Base-by-base conservation (phyloP, 306 rosid species). In the Prunus mira region DNA sequence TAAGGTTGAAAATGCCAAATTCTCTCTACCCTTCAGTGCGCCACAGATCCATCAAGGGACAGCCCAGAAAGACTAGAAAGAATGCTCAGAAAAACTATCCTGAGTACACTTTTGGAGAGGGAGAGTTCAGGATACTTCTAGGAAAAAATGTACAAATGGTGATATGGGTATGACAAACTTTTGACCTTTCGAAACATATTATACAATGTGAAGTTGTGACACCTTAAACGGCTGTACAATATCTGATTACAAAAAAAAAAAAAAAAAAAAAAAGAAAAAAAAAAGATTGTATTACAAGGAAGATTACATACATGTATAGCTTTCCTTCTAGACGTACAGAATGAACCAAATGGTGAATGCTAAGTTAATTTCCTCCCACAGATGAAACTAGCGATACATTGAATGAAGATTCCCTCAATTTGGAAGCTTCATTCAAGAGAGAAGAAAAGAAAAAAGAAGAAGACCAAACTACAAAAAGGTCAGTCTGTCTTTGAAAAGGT, bases 401-500 rank as follows among this genome's bases (percentile, higher is more conserved):
- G 77, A 70, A 50, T 30, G 24, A 41, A 52, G 75, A 61, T 76
- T 80, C 61, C 72, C 60, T 12, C 64, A 41, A 75, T 71, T 65
- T 67, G 85, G 64, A 67, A 75, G 62, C 65, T 82, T 79, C 81
- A 13, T 66, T 69, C 65, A 73, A 82, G 70, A 72, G 58, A 73
- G n/a, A 55, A 43, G 69, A 9, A 12, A 12, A 9, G 17, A 49
- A 3, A 49, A 49, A 61, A 6, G 2, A 38, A 1, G 43, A 38
- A 6, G 52, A 45, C 83, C 50, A 13, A 62, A 56, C 32, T 54
- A 67, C 12, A 75, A 66, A 75, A 74, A 38, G 81, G 74, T 88
- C 85, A 90, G 67, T 88, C 85, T 62, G 61, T 69, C 79, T 88
- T 83, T 3, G 90, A 83, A 83, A 95, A 95, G 79, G 76, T 85